Evolutionary conservation across 345 rosid species (phyloP).

Genomic region (Salix dunnii): DNA sequence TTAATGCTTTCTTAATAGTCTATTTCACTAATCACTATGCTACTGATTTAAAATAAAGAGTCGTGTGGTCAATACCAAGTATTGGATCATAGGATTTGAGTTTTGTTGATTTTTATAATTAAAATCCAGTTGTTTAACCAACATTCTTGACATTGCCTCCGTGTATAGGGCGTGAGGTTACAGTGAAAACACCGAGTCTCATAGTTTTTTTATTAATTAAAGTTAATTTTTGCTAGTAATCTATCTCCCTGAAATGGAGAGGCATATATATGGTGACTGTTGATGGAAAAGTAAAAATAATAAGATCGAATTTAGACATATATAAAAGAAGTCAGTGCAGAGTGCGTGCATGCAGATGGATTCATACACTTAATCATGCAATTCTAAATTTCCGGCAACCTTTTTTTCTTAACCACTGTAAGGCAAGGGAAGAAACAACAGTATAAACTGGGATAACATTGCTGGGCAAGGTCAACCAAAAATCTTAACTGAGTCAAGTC

Average conservation of each 20-base stretch:
- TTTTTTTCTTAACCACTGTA: neutral
- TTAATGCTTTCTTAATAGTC: no score
- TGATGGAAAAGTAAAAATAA: neutral
- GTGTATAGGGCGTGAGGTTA: no score
- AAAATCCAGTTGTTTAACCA: no score
- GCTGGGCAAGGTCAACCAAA: neutral
- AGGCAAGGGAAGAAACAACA: neutral
- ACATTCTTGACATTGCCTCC: no score
- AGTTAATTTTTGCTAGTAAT: neutral
- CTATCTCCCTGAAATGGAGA: neutral
- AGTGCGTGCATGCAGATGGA: neutral
- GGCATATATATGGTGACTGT: neutral
- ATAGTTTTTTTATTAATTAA: no score
- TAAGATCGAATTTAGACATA: neutral
- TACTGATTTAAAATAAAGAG: no score
- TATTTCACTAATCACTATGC: no score
- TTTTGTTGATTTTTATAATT: no score
- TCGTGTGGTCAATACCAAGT: no score
- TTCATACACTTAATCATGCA: neutral
- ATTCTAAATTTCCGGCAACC: neutral
- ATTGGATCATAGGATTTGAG: no score
- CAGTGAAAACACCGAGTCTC: no score
- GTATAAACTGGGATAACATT: no score
- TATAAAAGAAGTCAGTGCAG: neutral
- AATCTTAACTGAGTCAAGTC: neutral